Percentiles rank a stretch among this genome's conserved stretches.
These are phyloP conservation scores for Penicillium sp. DNA, from an alignment of 2,329 filamentous ascomycete species.

Conservation along the genomic window DNA sequence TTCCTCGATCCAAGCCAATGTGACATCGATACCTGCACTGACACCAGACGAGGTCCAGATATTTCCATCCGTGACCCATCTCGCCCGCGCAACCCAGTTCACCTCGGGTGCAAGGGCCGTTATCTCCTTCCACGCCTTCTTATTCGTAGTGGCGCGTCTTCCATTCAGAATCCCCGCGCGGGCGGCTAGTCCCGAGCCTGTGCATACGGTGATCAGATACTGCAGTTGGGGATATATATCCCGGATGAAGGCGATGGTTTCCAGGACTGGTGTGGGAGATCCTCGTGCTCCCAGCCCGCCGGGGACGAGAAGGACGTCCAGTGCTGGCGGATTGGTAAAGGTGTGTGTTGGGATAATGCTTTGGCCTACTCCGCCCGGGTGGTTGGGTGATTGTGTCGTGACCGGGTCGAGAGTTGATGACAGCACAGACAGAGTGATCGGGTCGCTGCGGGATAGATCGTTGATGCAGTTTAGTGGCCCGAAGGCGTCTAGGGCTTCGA, in stretches of 20 bases:
- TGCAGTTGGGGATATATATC: constrained; percentile 53
- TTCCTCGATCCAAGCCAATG: constrained; percentile 60
- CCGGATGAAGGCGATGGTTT: constrained; percentile 52
- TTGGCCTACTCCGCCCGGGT: constrained; percentile 36
- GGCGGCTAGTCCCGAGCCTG: constrained; percentile 64
- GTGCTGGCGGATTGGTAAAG: constrained; percentile 55
- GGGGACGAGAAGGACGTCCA: constrained; percentile 70
- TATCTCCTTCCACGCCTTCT: constrained; percentile 58
- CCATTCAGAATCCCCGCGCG: constrained; percentile 64
- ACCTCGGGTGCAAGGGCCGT: constrained; percentile 55
- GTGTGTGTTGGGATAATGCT: constrained; percentile 58
- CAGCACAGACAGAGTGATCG: constrained; percentile 34
- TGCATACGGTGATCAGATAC: constrained; percentile 69
- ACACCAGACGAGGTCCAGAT: constrained; percentile 70
- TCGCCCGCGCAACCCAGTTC: constrained; percentile 64
- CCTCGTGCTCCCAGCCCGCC: constrained; percentile 59
- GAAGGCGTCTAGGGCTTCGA: constrained; percentile 48
- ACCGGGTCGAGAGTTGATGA: constrained; percentile 38
- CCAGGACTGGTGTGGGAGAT: constrained; percentile 32
- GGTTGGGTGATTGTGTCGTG: constrained; percentile 30
- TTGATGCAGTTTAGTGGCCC: constrained; percentile 55
- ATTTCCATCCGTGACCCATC: constrained; percentile 69
- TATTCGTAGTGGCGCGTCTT: constrained; percentile 68
- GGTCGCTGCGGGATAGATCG: constrained; percentile 23
- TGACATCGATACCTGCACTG: constrained; percentile 66